These are phyloP conservation scores for Hymenoscyphus repandus DNA, from an alignment of 2,329 filamentous ascomycete species.

Conservation along the genomic window DNA sequence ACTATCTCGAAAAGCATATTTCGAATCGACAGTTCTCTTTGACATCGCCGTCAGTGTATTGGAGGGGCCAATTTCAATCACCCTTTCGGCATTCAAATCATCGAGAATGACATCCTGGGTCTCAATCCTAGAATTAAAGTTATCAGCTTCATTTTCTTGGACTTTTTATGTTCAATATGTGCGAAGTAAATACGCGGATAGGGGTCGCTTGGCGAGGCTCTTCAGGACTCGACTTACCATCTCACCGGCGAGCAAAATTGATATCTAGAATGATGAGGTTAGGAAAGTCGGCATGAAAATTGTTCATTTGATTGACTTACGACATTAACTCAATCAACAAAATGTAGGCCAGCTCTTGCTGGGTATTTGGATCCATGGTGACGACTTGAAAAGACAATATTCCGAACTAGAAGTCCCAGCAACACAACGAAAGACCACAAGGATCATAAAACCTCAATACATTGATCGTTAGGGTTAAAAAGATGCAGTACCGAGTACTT, in stretches of 20 bases:
- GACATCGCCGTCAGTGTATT: not conserved
- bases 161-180: not conserved
- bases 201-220: too few species aligned
- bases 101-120: conserved; percentile 1
- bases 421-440: too few species aligned
- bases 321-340: not conserved
- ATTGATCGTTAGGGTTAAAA: too few species aligned
- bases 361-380: not conserved
- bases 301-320: not conserved
- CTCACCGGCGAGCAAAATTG: not conserved
- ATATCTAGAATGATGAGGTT: not conserved
- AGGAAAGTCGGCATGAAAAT: not conserved
- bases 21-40: not conserved
- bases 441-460: too few species aligned
- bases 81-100: not conserved
- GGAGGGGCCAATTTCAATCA: conserved; percentile 1
- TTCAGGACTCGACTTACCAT: not conserved
- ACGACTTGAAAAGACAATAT: too few species aligned
- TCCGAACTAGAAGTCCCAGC: too few species aligned
- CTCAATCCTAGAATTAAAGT: not conserved
- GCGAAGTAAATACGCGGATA: too few species aligned
- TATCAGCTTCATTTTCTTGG: not conserved
- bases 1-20: not conserved
- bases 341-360: not conserved
- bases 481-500: too few species aligned